Conservation (phyloP, 352 stramenopile genomes). For the Phytophthora uliginosa region DNA sequence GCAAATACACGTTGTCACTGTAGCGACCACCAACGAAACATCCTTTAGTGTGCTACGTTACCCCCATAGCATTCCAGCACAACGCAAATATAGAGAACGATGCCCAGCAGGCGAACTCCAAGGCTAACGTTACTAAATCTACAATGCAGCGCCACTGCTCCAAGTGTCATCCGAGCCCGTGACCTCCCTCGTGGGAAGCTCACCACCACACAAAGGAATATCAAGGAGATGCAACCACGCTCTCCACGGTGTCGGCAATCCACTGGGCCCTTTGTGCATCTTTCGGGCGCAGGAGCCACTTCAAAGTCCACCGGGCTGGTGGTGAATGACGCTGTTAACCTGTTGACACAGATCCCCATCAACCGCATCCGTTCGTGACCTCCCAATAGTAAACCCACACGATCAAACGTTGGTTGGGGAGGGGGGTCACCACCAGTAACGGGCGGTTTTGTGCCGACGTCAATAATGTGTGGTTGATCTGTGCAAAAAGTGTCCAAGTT, state of each 20-base stretch:
- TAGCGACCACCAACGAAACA: not conserved
- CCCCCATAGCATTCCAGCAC: too few species aligned
- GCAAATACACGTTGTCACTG: not conserved
- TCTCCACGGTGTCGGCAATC: constrained; percentile 13
- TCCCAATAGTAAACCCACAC: not conserved
- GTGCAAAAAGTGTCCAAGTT: constrained; percentile 32
- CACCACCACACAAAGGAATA: constrained; percentile 7
- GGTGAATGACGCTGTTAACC: not conserved
- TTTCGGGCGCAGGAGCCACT: not conserved
- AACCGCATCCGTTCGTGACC: constrained; percentile 13
- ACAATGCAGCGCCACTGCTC: not conserved
- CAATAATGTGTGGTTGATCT: constrained; percentile 26
- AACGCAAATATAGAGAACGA: too few species aligned
- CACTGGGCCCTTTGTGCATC: not conserved
- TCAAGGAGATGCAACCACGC: constrained; percentile 32
- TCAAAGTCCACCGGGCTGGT: constrained; percentile 2
- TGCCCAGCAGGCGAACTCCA: not conserved
- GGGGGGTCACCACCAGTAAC: constrained; percentile 28
- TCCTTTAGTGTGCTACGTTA: not conserved
- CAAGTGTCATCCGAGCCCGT: not conserved
- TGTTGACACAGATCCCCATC: constrained; percentile 3
- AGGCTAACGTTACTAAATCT: not conserved
- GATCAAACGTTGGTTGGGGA: not conserved
- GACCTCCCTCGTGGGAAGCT: not conserved
- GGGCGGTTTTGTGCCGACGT: constrained; percentile 3